These are phyloP conservation scores for Claviceps purpurea DNA, from an alignment of 2,329 filamentous ascomycete genomes.

Conservation along the genomic window DNA sequence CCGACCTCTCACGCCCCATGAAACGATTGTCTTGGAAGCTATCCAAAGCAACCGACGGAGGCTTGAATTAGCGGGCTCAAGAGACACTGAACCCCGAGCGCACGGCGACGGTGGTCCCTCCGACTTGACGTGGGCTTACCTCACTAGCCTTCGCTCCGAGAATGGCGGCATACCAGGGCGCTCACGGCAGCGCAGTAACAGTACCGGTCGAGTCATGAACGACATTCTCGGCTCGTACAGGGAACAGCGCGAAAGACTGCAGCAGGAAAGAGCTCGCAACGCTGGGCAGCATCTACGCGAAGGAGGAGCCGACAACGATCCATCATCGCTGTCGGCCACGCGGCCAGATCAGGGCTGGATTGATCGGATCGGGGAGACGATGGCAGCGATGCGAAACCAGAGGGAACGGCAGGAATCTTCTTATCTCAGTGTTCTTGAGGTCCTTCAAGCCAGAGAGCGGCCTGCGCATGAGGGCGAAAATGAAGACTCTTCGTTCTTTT, in stretches of 20 bases:
- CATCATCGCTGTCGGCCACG: constrained; percentile 1
- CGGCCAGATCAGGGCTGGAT: constrained; percentile 18
- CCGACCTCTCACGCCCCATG: constrained; percentile 37
- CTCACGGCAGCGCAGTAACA: constrained; percentile 23
- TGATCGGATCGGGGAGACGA: constrained; percentile 22
- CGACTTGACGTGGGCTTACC: constrained; percentile 10
- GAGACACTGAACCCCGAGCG: constrained; percentile 14
- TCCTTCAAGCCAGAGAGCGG: constrained; percentile 22
- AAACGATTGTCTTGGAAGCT: constrained; percentile 43
- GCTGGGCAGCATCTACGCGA: constrained; percentile 21
- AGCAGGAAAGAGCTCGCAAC: constrained; percentile 20
- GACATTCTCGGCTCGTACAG: constrained; percentile 25
- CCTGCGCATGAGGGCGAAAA: constrained; percentile 17
- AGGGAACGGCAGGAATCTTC: constrained; percentile 22
- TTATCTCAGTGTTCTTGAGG: constrained; percentile 24
- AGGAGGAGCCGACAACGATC: constrained; percentile 5
- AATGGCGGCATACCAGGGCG: constrained; percentile 16
- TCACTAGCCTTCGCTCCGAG: constrained; percentile 9
- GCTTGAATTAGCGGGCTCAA: constrained; percentile 27
- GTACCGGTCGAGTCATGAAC: constrained; percentile 23
- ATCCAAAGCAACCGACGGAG: constrained; percentile 40
- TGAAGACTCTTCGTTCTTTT: constrained; percentile 23
- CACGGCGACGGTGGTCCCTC: constrained; percentile 5
- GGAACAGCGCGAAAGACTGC: constrained; percentile 21
- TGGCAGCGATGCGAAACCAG: constrained; percentile 22